Evolutionary conservation across 2,329 filamentous ascomycete genomes (phyloP), one percentile per base, ranked within the genome.

Genomic region (Pseudopyricularia javanii): DNA sequence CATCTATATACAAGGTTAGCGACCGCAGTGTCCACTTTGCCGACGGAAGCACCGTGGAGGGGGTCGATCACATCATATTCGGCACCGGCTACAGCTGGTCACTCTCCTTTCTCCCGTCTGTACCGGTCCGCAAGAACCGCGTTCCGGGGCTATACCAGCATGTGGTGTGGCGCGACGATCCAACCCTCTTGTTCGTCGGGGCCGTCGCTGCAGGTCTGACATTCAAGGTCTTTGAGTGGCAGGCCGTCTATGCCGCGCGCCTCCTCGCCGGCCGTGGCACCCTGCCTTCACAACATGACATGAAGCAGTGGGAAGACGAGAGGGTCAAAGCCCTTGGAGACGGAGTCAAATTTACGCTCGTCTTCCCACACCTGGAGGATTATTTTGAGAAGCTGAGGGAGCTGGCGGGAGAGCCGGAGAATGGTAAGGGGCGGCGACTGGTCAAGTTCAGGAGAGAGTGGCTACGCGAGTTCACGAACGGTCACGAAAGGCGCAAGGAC

Each of bases 181-280:
- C 78, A 0, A 75, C 71, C 0, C 65, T 83, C 9, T 64, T 76
- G 2, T 83, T 83, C 58, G 68, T 83, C 2, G 80, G 79, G 26
- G 80, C 80, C 4, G 78, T 75, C 0, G 67, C 68, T 1, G 75
- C 76, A 0, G 78, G 77, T 0, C 64, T 86, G 28, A 86, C 82
- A 0, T 86, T 86, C 66, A 83, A 82, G 61, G 74, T 85, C 30
- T 85, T 83, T 53, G 82, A 85, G 64, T 85, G 79, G 78, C 82
- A 85, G 59, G 80, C 80, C 7, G 80, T 85, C 0, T 70, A 79
- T 1, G 78, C 75, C 0, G 81, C 82, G 1, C 69, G 81, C 0
- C 63, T 82, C 2, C 68, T 85, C 0, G 74, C 81, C 0, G 78
- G 78, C 0, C 69, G 78, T 2, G 73, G 72, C 0, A 35, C 48